A percentile compares a stretch with the other conserved stretches of the same genome.
Evolutionary conservation across 2,329 filamentous ascomycete species (phyloP).

Genomic region (Phialocephala subalpina): DNA sequence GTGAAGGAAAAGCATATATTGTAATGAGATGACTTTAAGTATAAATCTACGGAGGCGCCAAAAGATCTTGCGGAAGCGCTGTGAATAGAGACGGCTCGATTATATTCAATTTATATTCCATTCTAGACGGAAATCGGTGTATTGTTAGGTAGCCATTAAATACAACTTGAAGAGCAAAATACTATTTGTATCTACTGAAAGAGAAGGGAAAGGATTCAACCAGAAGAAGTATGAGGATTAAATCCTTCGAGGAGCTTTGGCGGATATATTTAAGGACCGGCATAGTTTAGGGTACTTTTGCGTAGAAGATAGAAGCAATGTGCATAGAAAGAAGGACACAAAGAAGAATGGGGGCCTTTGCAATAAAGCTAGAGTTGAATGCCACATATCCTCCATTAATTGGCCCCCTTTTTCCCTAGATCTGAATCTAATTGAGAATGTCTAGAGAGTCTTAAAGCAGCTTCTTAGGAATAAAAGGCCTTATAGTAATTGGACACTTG

Average conservation of each 20-base stretch:
- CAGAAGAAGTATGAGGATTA: constrained; percentile 28
- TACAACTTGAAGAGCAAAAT: constrained; percentile 29
- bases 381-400: constrained; percentile 24
- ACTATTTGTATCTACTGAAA: constrained; percentile 23
- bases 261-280: constrained; percentile 19
- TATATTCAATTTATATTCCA: constrained; percentile 29
- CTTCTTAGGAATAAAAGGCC: constrained; percentile 25
- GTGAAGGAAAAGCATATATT: constrained; percentile 21
- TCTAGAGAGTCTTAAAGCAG: constrained; percentile 28
- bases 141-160: constrained; percentile 23
- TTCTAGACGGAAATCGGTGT: constrained; percentile 19
- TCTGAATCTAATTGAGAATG: constrained; percentile 27
- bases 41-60: constrained; percentile 17
- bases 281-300: constrained; percentile 18
- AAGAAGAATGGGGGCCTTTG: constrained; percentile 23
- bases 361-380: constrained; percentile 26
- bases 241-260: constrained; percentile 24
- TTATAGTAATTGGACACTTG: constrained; percentile 16
- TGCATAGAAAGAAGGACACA: constrained; percentile 26
- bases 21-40: constrained; percentile 19
- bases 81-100: constrained; percentile 21
- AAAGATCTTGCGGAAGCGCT: constrained; percentile 19
- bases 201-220: constrained; percentile 32
- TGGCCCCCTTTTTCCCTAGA: constrained; percentile 24
- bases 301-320: constrained; percentile 23